phyloP scores from a whole-genome alignment of 2,329 filamentous ascomycete genomes.

The Cladophialophora carrionii region DNA sequence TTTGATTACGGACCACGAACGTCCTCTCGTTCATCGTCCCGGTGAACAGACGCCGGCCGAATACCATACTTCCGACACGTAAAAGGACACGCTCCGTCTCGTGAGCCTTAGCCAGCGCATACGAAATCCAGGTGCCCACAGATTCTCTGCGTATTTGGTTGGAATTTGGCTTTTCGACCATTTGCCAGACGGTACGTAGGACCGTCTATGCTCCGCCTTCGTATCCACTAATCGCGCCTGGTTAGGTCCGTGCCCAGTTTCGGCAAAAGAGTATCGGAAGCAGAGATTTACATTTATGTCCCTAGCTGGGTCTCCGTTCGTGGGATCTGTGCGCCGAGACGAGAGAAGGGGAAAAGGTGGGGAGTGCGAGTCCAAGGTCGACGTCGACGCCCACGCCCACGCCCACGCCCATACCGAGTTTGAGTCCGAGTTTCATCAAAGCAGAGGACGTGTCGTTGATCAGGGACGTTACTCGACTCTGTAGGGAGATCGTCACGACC shows the following conservation, averaged over 20 bases:
- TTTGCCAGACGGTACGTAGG: neutral
- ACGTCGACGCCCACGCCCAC: too few species aligned
- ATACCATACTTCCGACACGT: neutral
- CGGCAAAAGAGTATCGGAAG: neutral
- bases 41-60: neutral
- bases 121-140: conserved; percentile 8
- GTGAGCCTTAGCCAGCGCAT: neutral
- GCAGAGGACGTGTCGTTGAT: conserved; percentile 42
- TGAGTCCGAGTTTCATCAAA: conserved; percentile 45
- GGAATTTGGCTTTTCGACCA: neutral
- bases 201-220: neutral
- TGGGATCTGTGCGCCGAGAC: too few species aligned
- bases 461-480: conserved; percentile 44
- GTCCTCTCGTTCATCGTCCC: neutral
- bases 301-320: too few species aligned
- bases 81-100: neutral
- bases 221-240: neutral
- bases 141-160: neutral
- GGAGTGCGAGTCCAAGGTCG: conserved; percentile 23
- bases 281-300: neutral
- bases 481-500: conserved; percentile 38
- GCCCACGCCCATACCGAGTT: neutral
- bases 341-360: too few species aligned
- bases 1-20: neutral
- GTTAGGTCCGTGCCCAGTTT: neutral